Conservation (phyloP, 2,329 filamentous ascomycete species). For the Fusarium compactum region DNA sequence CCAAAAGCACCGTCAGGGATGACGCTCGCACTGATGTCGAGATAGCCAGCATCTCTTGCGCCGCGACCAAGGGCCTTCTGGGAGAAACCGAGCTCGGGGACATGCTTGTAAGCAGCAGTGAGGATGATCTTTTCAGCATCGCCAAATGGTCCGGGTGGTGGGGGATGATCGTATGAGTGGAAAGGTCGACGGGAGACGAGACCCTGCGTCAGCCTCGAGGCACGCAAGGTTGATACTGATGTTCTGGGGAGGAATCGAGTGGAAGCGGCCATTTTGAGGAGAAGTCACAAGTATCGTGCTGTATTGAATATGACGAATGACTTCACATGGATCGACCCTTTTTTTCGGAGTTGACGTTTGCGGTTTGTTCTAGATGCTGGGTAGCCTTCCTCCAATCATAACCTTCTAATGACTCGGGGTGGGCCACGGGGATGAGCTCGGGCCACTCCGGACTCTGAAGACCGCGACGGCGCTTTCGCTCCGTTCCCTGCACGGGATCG, state of each 20-base stretch:
- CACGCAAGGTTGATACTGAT: slow-evolving; percentile 30
- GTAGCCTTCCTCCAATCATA: slow-evolving; percentile 20
- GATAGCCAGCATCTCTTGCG: slow-evolving; percentile 85
- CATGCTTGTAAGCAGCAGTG: slow-evolving; percentile 80
- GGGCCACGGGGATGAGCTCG: slow-evolving; percentile 28
- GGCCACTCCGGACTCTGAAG: slow-evolving; percentile 24
- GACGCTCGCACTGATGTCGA: slow-evolving; percentile 86
- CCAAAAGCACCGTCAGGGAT: slow-evolving; percentile 85
- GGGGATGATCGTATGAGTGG: slow-evolving; percentile 78
- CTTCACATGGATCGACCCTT: slow-evolving; percentile 20
- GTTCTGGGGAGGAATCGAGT: slow-evolving; percentile 31
- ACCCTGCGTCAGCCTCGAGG: slow-evolving; percentile 27
- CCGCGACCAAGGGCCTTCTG: slow-evolving; percentile 78
- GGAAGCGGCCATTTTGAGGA: slow-evolving; percentile 31
- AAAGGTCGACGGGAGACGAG: slow-evolving; percentile 58
- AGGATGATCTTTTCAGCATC: slow-evolving; percentile 81
- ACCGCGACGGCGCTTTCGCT: slow-evolving; percentile 6
- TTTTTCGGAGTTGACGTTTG: slow-evolving; percentile 35
- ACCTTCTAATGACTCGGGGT: slow-evolving; percentile 1
- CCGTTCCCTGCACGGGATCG: slow-evolving; percentile 17
- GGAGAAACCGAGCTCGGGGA: slow-evolving; percentile 87
- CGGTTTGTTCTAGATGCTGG: slow-evolving; percentile 21
- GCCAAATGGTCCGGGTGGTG: slow-evolving; percentile 71
- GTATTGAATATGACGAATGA: not conserved
- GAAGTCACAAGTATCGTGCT: not conserved